Percentiles rank a stretch among this genome's conserved stretches.
Evolutionary conservation across 306 rosid species (phyloP).

Genomic region (Astragalus membranaceus): DNA sequence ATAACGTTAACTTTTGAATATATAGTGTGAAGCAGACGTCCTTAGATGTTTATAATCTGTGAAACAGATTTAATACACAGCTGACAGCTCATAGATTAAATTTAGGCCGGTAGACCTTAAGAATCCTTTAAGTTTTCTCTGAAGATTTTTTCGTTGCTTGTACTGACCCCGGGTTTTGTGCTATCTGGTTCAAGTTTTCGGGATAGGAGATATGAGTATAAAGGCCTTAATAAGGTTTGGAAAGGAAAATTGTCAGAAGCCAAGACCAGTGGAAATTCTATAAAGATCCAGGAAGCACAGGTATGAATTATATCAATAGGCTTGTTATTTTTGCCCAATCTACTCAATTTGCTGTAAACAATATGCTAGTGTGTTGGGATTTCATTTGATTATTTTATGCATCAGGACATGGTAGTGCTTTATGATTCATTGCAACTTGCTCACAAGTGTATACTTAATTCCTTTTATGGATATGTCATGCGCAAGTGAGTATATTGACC

Average conservation of each 20-base stretch:
- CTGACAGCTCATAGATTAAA: conserved; percentile 10
- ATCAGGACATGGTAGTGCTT: conserved; percentile 92
- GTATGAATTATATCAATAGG: conserved; percentile 37
- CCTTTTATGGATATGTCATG: conserved; percentile 93
- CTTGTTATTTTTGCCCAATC: conserved; percentile 27
- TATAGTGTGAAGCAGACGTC: conserved; percentile 6
- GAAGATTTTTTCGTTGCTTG: conserved; percentile 5
- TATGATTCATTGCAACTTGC: conserved; percentile 90
- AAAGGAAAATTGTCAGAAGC: conserved; percentile 91
- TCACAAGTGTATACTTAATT: conserved; percentile 85
- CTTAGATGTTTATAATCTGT: background rate
- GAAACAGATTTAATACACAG: background rate
- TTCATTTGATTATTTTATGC: conserved; percentile 24
- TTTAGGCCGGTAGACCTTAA: background rate
- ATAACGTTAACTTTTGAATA: background rate
- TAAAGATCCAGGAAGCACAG: conserved; percentile 93
- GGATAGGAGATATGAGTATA: conserved; percentile 95
- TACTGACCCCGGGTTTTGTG: conserved; percentile 26
- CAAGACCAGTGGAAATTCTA: conserved; percentile 81
- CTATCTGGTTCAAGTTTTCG: conserved; percentile 66
- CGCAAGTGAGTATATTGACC: conserved; percentile 71
- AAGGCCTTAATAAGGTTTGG: conserved; percentile 97
- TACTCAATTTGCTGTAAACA: conserved; percentile 13
- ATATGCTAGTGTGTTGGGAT: background rate
- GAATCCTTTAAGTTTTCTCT: background rate